Evolutionary conservation across 495 filamentous ascomycete genomes (phyloP).

Genomic region (Talaromyces nanjingensis): DNA sequence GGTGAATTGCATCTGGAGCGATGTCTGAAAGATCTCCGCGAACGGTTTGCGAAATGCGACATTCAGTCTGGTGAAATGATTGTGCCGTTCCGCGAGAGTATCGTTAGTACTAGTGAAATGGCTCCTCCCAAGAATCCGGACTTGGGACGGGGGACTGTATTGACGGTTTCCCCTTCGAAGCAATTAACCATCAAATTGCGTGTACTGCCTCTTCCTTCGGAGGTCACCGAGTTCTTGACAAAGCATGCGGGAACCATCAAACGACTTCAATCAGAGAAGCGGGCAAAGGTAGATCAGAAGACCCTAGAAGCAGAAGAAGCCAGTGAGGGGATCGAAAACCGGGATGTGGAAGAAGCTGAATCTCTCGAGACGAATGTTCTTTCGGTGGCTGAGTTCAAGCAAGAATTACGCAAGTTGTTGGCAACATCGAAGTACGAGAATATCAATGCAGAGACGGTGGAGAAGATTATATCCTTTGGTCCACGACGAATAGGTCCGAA

Average conservation of each 20-base stretch:
- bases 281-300: slow-evolving; percentile 34
- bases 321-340: slow-evolving; percentile 20
- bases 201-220: slow-evolving; percentile 70
- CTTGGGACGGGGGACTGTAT: slow-evolving; percentile 75
- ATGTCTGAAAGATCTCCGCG: slow-evolving; percentile 87
- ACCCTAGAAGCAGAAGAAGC: slow-evolving; percentile 30
- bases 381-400: slow-evolving; percentile 66
- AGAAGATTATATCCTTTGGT: slow-evolving; percentile 83
- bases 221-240: slow-evolving; percentile 77
- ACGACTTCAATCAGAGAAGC: slow-evolving; percentile 63
- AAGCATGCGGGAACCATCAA: slow-evolving; percentile 77
- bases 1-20: slow-evolving; percentile 93
- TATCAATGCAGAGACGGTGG: slow-evolving; percentile 67
- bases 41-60: slow-evolving; percentile 90
- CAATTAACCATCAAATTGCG: slow-evolving; percentile 71
- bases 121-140: slow-evolving; percentile 78
- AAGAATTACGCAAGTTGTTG: slow-evolving; percentile 61
- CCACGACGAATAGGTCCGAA: slow-evolving; percentile 82
- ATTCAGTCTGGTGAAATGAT: slow-evolving; percentile 92
- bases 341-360: slow-evolving; percentile 32
- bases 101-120: slow-evolving; percentile 84
- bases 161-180: slow-evolving; percentile 71
- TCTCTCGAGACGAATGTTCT: slow-evolving; percentile 47
- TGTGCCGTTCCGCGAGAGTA: slow-evolving; percentile 92
- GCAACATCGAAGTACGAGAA: slow-evolving; percentile 56